phyloP scores from a whole-genome alignment of 192 early-diverging fungal species.

The Chytriomyces hyalinus region DNA sequence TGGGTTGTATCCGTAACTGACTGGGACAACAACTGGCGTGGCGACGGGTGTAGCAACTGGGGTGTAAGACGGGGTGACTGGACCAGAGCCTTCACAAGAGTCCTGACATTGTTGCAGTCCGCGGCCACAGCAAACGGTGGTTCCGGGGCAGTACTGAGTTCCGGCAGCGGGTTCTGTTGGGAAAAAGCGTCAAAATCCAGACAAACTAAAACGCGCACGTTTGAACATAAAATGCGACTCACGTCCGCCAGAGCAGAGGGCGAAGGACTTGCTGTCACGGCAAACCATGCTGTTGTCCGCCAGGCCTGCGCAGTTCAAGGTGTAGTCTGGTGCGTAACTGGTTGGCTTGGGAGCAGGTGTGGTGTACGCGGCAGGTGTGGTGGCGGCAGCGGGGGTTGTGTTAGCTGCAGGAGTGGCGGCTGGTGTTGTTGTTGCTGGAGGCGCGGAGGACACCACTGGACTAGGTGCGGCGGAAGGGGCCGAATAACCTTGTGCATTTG shows the following conservation, averaged over 20 bases:
- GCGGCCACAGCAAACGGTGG: background rate
- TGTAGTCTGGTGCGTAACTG: background rate
- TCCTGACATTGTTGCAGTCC: background rate
- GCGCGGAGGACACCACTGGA: background rate
- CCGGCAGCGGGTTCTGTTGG: background rate
- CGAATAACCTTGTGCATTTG: background rate
- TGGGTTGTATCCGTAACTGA: background rate
- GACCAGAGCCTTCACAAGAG: background rate
- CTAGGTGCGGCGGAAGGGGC: background rate
- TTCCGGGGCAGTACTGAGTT: slow-evolving; percentile 3
- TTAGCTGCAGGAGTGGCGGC: background rate
- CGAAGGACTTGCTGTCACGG: background rate
- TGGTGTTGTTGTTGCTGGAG: background rate
- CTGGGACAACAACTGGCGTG: background rate
- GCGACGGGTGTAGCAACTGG: background rate
- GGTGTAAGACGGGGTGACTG: background rate
- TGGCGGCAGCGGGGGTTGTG: background rate
- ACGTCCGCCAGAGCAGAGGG: slow-evolving; percentile 16
- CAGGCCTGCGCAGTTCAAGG: slow-evolving; percentile 10
- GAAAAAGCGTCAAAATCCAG: background rate
- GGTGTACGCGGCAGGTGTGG: background rate
- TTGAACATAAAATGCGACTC: background rate
- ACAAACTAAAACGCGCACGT: background rate
- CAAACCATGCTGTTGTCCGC: slow-evolving; percentile 30
- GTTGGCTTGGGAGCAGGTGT: background rate